phyloP scores from a whole-genome alignment of 495 filamentous ascomycete genomes.

The Paragyromitra xinjiangensis region DNA sequence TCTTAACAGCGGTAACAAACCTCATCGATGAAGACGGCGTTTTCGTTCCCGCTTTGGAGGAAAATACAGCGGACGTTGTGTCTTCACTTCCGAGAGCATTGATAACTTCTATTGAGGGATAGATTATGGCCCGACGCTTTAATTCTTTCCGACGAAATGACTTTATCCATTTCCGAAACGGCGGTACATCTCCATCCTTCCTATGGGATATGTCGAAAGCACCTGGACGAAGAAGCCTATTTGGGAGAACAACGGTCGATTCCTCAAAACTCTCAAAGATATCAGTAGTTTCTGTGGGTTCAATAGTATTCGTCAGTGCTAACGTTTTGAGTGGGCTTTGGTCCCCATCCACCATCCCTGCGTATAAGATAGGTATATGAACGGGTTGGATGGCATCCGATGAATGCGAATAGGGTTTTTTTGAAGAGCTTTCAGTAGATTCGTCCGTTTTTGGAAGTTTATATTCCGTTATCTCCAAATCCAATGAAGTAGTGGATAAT shows the following conservation, averaged over 20 bases:
- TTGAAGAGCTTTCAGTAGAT: slow-evolving; percentile 18
- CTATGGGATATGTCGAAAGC: neutral
- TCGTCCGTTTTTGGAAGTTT: slow-evolving; percentile 13
- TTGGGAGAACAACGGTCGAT: neutral
- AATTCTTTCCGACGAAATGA: slow-evolving; percentile 64
- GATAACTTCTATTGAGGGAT: slow-evolving; percentile 39
- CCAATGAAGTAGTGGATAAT: slow-evolving; percentile 18
- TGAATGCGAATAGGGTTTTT: slow-evolving; percentile 9
- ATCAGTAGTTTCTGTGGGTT: slow-evolving; percentile 18
- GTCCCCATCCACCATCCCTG: slow-evolving; percentile 8
- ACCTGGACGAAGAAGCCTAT: neutral
- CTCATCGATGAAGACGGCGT: slow-evolving; percentile 77
- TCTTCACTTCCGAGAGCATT: slow-evolving; percentile 12
- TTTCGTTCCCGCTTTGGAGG: slow-evolving; percentile 61
- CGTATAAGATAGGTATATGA: neutral
- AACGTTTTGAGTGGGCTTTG: slow-evolving; percentile 17
- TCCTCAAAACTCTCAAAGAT: slow-evolving; percentile 21
- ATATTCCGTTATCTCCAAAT: neutral
- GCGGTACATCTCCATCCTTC: slow-evolving; percentile 46
- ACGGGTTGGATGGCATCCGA: neutral
- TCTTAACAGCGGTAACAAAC: slow-evolving; percentile 78
- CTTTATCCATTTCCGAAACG: slow-evolving; percentile 69
- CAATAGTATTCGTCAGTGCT: slow-evolving; percentile 12
- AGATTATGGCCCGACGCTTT: slow-evolving; percentile 59
- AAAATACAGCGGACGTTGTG: slow-evolving; percentile 37